phyloP scores from a whole-genome alignment of 805 yeast genomes.

The Teunomyces barrocoloradensis region DNA sequence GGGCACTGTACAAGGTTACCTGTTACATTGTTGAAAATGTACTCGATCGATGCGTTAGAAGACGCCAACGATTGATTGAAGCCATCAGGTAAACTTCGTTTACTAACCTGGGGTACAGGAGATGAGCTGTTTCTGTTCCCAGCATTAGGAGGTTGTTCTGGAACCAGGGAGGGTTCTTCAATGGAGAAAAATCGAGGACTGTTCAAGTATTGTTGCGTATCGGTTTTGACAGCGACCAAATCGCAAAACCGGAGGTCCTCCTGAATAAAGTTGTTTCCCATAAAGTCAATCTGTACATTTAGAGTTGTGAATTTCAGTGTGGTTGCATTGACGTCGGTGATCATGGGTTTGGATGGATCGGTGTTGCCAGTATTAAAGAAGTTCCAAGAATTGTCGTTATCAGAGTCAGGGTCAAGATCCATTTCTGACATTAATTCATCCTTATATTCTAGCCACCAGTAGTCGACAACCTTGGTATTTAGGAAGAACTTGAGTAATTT shows the following conservation, averaged over 20 bases:
- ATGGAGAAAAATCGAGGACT: constrained; percentile 26
- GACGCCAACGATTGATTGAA: constrained; percentile 5
- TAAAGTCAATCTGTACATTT: constrained; percentile 43
- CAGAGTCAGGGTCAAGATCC: neutral
- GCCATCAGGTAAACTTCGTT: neutral
- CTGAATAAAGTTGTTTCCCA: constrained; percentile 40
- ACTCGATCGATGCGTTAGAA: constrained; percentile 9
- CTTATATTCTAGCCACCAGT: neutral
- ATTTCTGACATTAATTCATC: neutral
- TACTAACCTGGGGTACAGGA: neutral
- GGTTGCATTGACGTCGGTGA: constrained; percentile 43
- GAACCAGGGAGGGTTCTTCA: neutral
- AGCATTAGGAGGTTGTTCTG: neutral
- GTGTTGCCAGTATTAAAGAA: neutral
- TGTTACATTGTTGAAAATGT: constrained; percentile 5
- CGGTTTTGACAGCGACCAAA: constrained; percentile 31
- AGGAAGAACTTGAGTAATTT: constrained; percentile 32
- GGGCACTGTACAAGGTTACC: constrained; percentile 30
- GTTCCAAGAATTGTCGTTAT: neutral
- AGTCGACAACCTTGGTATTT: constrained; percentile 26
- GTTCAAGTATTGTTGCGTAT: constrained; percentile 23
- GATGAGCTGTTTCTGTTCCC: neutral
- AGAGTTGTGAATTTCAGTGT: constrained; percentile 50
- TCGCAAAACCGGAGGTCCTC: constrained; percentile 46
- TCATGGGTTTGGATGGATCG: constrained; percentile 13